phyloP scores from a whole-genome alignment of 345 rosid species.

The Psidium friedrichsthalianum region DNA sequence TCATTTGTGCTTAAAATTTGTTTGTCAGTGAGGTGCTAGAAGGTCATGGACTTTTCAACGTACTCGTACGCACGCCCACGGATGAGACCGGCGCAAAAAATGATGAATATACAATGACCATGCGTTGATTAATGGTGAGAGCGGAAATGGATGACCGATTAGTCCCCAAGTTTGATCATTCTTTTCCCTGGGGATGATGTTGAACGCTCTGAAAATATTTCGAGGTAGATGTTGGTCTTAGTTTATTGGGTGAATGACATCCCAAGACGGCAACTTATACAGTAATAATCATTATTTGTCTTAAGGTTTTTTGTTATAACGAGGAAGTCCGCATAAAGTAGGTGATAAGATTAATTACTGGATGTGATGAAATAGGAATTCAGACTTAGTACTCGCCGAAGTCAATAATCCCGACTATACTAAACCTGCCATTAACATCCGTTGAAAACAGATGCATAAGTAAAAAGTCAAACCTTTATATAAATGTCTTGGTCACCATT shows the following conservation, averaged over 20 bases:
- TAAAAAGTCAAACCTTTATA: background rate
- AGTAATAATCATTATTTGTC: background rate
- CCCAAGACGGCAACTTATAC: background rate
- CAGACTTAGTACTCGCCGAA: background rate
- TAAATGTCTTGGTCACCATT: background rate
- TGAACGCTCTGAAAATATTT: background rate
- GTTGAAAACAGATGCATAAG: background rate
- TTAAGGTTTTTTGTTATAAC: background rate
- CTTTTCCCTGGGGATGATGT: background rate
- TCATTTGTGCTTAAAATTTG: background rate
- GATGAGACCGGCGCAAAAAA: background rate
- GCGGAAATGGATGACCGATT: background rate
- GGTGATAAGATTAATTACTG: background rate
- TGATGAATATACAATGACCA: background rate
- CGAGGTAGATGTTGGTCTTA: background rate
- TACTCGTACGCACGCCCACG: background rate
- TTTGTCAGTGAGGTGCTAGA: background rate
- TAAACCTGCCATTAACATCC: background rate
- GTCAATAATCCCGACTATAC: background rate
- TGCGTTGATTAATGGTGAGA: background rate
- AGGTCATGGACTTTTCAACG: background rate
- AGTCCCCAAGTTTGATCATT: background rate
- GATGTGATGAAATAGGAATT: background rate
- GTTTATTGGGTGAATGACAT: background rate
- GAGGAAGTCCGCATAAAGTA: background rate